phyloP scores from a whole-genome alignment of 2,329 filamentous ascomycete genomes.

The Emydomyces testavorans region DNA sequence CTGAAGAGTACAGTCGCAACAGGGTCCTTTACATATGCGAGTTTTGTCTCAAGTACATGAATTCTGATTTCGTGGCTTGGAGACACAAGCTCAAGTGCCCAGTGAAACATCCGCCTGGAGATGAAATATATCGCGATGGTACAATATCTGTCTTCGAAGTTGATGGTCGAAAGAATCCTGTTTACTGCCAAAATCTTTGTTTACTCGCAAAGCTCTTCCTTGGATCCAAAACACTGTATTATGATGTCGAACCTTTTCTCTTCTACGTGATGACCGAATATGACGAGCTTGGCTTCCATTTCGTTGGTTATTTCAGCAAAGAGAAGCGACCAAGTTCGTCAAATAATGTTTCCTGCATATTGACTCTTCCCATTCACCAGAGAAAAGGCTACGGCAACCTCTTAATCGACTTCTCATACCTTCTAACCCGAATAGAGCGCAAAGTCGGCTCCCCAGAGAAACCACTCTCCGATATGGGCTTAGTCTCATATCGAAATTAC shows the following conservation, averaged over 20 bases:
- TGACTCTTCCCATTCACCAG: slow-evolving; percentile 92
- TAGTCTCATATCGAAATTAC: slow-evolving; percentile 95
- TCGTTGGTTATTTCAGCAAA: slow-evolving; percentile 99
- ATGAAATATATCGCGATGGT: slow-evolving; percentile 94
- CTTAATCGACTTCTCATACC: slow-evolving; percentile 95
- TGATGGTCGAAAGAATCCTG: slow-evolving; percentile 82
- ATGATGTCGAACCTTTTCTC: slow-evolving; percentile 96
- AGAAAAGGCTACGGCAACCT: slow-evolving; percentile 94
- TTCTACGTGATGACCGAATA: slow-evolving; percentile 96
- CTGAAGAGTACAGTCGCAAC: slow-evolving; percentile 95
- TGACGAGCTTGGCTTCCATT: slow-evolving; percentile 79
- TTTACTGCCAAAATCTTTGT: slow-evolving; percentile 94
- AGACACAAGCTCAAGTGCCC: slow-evolving; percentile 94
- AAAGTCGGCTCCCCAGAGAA: slow-evolving; percentile 96
- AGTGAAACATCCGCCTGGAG: slow-evolving; percentile 89
- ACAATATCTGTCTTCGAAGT: slow-evolving; percentile 95
- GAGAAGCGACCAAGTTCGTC: slow-evolving; percentile 89
- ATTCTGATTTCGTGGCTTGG: slow-evolving; percentile 96
- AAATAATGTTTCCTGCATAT: slow-evolving; percentile 95
- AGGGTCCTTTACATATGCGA: slow-evolving; percentile 97
- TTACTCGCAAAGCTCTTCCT: slow-evolving; percentile 91
- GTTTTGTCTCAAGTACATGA: slow-evolving; percentile 99
- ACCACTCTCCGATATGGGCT: slow-evolving; percentile 90
- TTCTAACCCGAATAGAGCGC: slow-evolving; percentile 81
- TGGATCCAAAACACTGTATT: slow-evolving; percentile 96